A percentile compares a stretch with the other conserved stretches of the same genome.
Conservation (phyloP, 1,284 basidiomycete genomes). For the Irpex sp. region DNA sequence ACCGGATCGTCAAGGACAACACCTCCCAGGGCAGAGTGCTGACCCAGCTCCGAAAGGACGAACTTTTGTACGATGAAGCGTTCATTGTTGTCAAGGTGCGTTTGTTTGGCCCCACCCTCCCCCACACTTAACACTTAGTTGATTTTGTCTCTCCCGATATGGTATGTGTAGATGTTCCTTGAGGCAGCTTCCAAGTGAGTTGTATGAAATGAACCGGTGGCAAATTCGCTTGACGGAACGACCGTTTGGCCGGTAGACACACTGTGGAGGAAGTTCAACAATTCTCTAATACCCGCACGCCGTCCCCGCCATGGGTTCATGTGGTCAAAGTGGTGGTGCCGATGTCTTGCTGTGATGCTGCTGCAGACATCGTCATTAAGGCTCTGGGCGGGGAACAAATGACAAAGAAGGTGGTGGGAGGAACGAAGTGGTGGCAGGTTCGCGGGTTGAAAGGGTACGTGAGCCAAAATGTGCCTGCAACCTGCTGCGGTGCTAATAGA, state of each 20-base stretch:
- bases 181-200: constrained; percentile 40
- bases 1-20: constrained; percentile 49
- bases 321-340: constrained; percentile 76
- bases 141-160: background rate
- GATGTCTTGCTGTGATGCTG: constrained; percentile 72
- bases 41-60: constrained; percentile 63
- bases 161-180: constrained; percentile 38
- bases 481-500: constrained; percentile 32
- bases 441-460: constrained; percentile 71
- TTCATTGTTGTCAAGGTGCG: constrained; percentile 78
- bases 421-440: constrained; percentile 96
- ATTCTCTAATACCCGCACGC: constrained; percentile 84
- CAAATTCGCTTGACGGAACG: background rate
- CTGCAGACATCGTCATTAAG: constrained; percentile 74
- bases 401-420: constrained; percentile 77
- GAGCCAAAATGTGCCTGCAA: background rate
- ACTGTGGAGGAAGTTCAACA: constrained; percentile 84
- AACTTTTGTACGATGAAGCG: constrained; percentile 80
- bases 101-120: background rate
- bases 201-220: background rate
- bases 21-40: constrained; percentile 23
- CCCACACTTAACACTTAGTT: background rate
- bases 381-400: constrained; percentile 83
- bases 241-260: constrained; percentile 38
- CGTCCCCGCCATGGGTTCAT: constrained; percentile 87